phyloP scores from a whole-genome alignment of 257 asterid species.

The Solanum peruvianum region DNA sequence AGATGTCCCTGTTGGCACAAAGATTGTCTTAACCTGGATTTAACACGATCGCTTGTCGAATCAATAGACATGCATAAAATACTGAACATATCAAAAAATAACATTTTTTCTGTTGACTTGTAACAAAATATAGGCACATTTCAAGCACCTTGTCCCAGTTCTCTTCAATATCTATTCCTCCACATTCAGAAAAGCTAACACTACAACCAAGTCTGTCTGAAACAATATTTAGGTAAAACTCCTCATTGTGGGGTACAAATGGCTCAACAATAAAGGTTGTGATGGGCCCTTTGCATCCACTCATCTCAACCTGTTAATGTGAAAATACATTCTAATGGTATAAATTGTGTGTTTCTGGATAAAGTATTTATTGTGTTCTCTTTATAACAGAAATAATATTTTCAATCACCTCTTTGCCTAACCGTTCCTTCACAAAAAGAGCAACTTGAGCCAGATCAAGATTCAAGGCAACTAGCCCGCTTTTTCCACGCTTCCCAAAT shows the following conservation, averaged over 20 bases:
- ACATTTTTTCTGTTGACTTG: neutral
- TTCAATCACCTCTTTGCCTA: constrained; percentile 79
- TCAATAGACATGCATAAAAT: neutral
- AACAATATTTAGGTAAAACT: constrained; percentile 72
- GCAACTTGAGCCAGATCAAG: constrained; percentile 80
- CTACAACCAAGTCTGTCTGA: constrained; percentile 93
- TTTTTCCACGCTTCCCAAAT: constrained; percentile 89
- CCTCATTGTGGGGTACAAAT: constrained; percentile 80
- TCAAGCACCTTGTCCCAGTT: constrained; percentile 84
- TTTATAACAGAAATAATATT: constrained; percentile 4
- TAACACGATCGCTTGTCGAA: neutral
- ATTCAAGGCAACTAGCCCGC: constrained; percentile 83
- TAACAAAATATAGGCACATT: neutral
- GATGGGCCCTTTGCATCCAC: constrained; percentile 92
- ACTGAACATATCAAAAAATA: neutral
- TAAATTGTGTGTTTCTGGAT: neutral
- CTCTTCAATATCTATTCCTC: constrained; percentile 94
- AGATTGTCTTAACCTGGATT: constrained; percentile 67
- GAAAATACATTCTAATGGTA: neutral
- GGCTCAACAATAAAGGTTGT: constrained; percentile 91
- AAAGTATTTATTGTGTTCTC: constrained; percentile 29
- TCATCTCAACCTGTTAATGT: constrained; percentile 71
- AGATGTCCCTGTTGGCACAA: constrained; percentile 53
- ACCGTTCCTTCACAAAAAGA: constrained; percentile 64
- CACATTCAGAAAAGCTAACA: constrained; percentile 91